Percentiles rank a stretch among this genome's conserved stretches.
These are phyloP conservation scores for Thalassiosira oceanica DNA, from an alignment of 352 stramenopile genomes.

Conservation along the genomic window DNA sequence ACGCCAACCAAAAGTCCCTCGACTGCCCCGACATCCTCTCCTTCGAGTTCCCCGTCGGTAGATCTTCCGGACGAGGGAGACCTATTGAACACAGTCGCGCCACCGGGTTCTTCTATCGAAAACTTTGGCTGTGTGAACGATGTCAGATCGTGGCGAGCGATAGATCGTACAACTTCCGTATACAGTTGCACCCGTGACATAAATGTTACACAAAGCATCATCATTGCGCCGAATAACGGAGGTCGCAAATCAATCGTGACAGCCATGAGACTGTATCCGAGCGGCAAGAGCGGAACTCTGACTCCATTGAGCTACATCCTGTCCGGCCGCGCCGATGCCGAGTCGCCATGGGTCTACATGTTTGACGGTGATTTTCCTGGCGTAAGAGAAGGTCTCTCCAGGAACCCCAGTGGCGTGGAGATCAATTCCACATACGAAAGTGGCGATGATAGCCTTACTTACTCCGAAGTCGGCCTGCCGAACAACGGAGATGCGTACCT, in stretches of 20 bases:
- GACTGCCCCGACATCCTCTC: background rate
- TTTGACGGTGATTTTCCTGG: slow-evolving; percentile 3
- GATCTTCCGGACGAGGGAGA: slow-evolving; percentile 6
- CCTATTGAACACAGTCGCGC: slow-evolving; percentile 7
- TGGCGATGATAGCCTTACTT: background rate
- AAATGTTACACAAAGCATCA: too few relatives aligned
- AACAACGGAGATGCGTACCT: slow-evolving; percentile 5
- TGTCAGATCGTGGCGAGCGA: slow-evolving; percentile 3
- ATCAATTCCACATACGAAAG: slow-evolving; percentile 8
- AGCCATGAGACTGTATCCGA: background rate
- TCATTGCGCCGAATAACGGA: too few relatives aligned
- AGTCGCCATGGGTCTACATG: slow-evolving; percentile 13
- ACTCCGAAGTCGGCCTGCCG: background rate
- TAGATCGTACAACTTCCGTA: too few relatives aligned
- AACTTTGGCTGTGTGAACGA: slow-evolving; percentile 13
- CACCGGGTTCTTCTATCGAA: background rate
- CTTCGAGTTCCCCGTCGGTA: slow-evolving; percentile 1
- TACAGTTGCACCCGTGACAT: too few relatives aligned
- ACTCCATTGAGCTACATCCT: slow-evolving; percentile 11
- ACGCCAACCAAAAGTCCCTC: background rate
- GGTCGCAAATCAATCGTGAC: too few relatives aligned
- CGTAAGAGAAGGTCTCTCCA: background rate
- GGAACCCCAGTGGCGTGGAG: slow-evolving; percentile 3
- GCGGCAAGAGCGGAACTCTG: too few relatives aligned
- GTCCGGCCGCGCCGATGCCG: slow-evolving; percentile 15